Evolutionary conservation across 768 basidiomycete species (phyloP), one percentile per base, ranked within the genome.

Genomic region (Mycena epipterygia): DNA sequence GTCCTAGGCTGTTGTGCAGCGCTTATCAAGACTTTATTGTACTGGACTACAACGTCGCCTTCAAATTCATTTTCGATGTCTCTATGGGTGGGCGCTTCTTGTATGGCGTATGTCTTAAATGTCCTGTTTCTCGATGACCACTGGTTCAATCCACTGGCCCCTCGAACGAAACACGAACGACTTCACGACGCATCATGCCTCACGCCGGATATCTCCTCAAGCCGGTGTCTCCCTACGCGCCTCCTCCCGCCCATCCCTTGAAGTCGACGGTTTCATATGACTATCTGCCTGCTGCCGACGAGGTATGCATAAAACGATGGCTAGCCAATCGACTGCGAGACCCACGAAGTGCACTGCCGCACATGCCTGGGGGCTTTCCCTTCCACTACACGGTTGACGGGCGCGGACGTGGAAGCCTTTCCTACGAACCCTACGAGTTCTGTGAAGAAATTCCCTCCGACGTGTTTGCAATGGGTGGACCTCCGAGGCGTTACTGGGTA

Each of bases 321-420:
- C 39, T 60, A n/a, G 41, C 57, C 29, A 67, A 67, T 33, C 58
- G 66, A 11, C 58, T 67, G n/a, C 49, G 41, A 5, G 51, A 67
- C 66, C 32, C 51, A 6, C 39, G 39, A 16, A 53, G 33, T 32
- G 23, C 14, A 44, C 44, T 67, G 41, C 66, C 66, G 41, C 58
- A 61, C 44, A 60, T 67, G 66, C 66, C 66, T 17, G 66, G 66
- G n/a, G 66, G 66, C 23, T 67, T 67, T 39, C 66, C 58, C 9
- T 67, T 67, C 33, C 66, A 67, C 58, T 67, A 67, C 59, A 13
- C 27, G 3, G 51, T 67, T 30, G 59, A 61, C 51, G 66, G 66
- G 6, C 51, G 58, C 17, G 66, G 66, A 25, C 49, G 32, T 2
- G 59, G 66, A 27, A 37, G 32, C n/a, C 58, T 60, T 23, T 67